Evolutionary conservation across 352 stramenopile genomes (phyloP), one percentile per base, ranked within the genome.

Genomic region (Phytophthora colocasiae): DNA sequence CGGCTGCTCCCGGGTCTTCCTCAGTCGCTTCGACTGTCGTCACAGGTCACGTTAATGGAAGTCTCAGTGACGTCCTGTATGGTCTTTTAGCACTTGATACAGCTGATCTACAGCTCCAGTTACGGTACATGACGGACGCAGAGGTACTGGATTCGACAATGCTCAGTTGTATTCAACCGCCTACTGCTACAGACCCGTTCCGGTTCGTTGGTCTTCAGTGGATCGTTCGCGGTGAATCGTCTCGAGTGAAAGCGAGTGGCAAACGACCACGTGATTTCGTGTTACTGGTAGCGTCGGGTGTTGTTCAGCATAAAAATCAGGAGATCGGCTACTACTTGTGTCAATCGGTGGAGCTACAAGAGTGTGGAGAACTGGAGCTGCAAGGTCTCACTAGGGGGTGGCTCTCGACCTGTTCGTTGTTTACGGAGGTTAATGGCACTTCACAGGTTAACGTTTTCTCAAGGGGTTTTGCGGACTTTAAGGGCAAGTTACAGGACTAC

Each of bases 31-130:
- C 71, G 2, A 48, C 71, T 3, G 51, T 64, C 3, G 45, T 81
- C 34, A 69, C 63, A 9, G 77, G 77, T 1, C 62, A 75, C 6
- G 19, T 83, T 11, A 19, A 63, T 1, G 77, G 77, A 6, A 54
- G 36, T 26, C 49, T 85, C 6, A 65, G 60, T 39, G 74, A 83
- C 54, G 58, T 69, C 39, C 69, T 83, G 49, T 80, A 76, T 45
- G 77, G 77, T 11, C 55, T 83, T 38, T n/a, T 58, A 11, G 63
- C 68, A 11, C 60, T 56, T 2, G 63, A 78, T 17, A 63, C 74
- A 19, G 43, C 62, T 14, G 65, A 75, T 5, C 39, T 87, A 40
- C 53, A 77, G 47, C 63, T 80, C 9, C 69, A 64, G 12, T 47
- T 66, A 12, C 44, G 59, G 19, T 81, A 78, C 54, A 71, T 77